These are phyloP conservation scores for Penicillium sp. DNA, from an alignment of 2,329 filamentous ascomycete genomes.

Conservation along the genomic window DNA sequence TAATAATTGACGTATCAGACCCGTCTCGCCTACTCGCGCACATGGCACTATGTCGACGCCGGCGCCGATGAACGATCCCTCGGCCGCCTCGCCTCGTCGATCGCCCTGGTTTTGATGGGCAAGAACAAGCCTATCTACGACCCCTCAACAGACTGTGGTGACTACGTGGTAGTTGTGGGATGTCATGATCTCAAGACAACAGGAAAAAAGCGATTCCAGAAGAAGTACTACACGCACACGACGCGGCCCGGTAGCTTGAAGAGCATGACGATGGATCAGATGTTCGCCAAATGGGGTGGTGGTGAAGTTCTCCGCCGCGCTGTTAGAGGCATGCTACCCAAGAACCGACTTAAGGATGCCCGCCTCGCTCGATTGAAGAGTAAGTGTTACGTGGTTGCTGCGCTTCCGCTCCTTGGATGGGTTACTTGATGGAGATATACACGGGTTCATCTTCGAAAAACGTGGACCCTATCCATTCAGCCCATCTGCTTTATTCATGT, in stretches of 20 bases:
- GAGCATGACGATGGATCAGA: constrained; percentile 87
- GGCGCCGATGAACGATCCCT: constrained; percentile 71
- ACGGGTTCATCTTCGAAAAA: neutral
- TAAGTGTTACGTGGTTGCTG: constrained; percentile 34
- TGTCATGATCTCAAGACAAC: constrained; percentile 85
- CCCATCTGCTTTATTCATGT: neutral
- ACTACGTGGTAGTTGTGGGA: constrained; percentile 94
- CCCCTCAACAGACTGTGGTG: constrained; percentile 95
- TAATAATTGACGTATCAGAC: constrained; percentile 59
- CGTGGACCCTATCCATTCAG: neutral
- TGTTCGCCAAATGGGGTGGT: constrained; percentile 93
- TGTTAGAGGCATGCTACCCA: constrained; percentile 95
- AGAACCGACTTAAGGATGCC: constrained; percentile 89
- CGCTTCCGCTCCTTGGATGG: neutral
- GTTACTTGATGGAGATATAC: neutral
- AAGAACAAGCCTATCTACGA: constrained; percentile 99
- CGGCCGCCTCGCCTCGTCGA: constrained; percentile 82
- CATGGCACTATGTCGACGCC: constrained; percentile 89
- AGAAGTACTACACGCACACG: constrained; percentile 93
- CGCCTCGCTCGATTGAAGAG: constrained; percentile 82
- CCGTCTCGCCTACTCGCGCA: constrained; percentile 89
- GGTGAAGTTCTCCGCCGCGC: constrained; percentile 87
- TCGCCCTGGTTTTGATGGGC: constrained; percentile 88
- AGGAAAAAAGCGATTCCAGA: constrained; percentile 88
- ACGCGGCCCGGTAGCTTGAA: constrained; percentile 85